Evolutionary conservation across 148 eudicot genomes (phyloP).

Genomic region (Rhododendron vialii): DNA sequence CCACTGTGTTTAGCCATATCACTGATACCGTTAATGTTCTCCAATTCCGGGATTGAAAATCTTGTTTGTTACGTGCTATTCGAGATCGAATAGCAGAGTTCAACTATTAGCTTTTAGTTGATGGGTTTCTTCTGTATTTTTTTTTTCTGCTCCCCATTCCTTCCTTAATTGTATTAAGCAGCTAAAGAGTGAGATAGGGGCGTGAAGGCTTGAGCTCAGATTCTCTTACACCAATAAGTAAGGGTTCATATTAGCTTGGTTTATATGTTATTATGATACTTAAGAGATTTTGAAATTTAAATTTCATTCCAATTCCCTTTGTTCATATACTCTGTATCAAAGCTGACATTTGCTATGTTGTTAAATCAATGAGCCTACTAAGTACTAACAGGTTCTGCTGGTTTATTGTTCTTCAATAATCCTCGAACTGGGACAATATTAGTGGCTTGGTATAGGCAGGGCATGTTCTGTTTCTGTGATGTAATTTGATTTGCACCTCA

Average conservation of each 20-base stretch:
- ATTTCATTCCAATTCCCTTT: not conserved
- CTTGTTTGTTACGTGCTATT: too few species aligned
- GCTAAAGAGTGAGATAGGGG: not conserved
- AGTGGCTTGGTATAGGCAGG: not conserved
- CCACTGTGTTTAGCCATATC: too few species aligned
- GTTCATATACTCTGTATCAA: not conserved
- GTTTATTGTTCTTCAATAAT: not conserved
- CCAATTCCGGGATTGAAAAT: too few species aligned
- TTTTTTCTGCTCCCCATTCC: not conserved
- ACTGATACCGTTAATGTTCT: too few species aligned
- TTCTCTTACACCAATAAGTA: not conserved
- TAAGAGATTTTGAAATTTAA: not conserved
- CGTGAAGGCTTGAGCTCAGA: not conserved
- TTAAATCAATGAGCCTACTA: not conserved
- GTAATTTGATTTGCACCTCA: not conserved
- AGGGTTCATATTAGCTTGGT: not conserved
- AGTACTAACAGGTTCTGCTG: not conserved
- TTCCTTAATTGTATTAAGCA: not conserved
- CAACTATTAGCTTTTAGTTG: not conserved
- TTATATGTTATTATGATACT: not conserved
- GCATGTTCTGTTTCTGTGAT: not conserved
- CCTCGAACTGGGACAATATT: not conserved
- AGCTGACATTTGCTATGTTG: not conserved
- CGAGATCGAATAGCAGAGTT: not conserved
- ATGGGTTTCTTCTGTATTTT: not conserved